These are phyloP conservation scores for Phytophthora europaea DNA, from an alignment of 352 stramenopile genomes.

Conservation along the genomic window DNA sequence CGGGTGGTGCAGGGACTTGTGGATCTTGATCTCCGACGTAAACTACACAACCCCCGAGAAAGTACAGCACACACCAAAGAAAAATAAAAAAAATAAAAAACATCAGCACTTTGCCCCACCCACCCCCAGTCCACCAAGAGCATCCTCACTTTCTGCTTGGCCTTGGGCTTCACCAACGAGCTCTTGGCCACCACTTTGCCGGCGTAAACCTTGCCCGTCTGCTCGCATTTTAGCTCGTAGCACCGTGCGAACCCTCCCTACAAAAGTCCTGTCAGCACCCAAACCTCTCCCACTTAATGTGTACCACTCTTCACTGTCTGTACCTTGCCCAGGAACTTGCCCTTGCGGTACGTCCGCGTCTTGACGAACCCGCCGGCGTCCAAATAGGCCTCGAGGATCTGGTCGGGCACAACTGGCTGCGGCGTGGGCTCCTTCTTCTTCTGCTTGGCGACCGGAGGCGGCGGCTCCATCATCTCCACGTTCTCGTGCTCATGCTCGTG, in stretches of 20 bases:
- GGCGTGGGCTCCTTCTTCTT: conserved; percentile 50
- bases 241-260: conserved; percentile 98
- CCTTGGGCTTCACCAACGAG: conserved; percentile 97
- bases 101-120: conserved; percentile 12
- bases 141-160: conserved; percentile 94
- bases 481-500: too few relatives aligned
- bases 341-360: conserved; percentile 90
- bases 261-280: background rate
- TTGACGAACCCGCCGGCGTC: conserved; percentile 64
- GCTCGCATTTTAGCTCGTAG: conserved; percentile 96
- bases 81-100: conserved; percentile 9
- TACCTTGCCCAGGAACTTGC: conserved; percentile 96
- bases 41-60: conserved; percentile 61
- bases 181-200: conserved; percentile 99
- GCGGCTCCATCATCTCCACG: conserved; percentile 17
- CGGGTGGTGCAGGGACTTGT: conserved; percentile 95
- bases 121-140: background rate
- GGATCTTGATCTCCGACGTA: conserved; percentile 99
- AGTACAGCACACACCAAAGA: conserved; percentile 51
- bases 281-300: background rate
- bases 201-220: conserved; percentile 95
- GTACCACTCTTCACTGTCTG: background rate
- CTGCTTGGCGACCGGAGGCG: conserved; percentile 8
- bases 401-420: conserved; percentile 57
- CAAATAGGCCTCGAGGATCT: conserved; percentile 76